Evolutionary conservation across 495 filamentous ascomycete species (phyloP).

Genomic region (Tuber borchii): DNA sequence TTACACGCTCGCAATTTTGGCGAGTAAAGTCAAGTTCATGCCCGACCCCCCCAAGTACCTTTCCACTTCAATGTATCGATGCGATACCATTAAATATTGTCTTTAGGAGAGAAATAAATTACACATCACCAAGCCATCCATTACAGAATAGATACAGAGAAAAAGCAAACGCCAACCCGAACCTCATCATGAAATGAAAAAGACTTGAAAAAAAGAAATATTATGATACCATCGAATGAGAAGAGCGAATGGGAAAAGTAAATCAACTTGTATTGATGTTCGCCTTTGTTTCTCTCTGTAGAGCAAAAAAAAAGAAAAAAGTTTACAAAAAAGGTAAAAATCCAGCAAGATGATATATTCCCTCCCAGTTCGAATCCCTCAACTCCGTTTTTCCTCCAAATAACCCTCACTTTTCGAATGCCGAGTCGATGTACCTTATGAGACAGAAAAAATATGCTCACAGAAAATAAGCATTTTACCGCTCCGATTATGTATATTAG

Average conservation of each 20-base stretch:
- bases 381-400: neutral
- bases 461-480: neutral
- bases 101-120: neutral
- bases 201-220: neutral
- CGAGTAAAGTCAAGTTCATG: neutral
- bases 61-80: neutral
- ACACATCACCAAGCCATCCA: neutral
- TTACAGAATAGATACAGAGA: neutral
- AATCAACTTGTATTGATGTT: constrained; percentile 1
- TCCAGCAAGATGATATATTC: neutral
- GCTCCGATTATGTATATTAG: neutral
- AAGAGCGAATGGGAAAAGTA: neutral
- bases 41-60: neutral
- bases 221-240: neutral
- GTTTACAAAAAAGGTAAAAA: neutral
- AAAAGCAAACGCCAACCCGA: constrained; percentile 4
- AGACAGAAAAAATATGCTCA: neutral
- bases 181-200: neutral
- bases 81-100: neutral
- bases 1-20: neutral
- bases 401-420: constrained; percentile 7
- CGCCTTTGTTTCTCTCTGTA: neutral
- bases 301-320: neutral
- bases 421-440: neutral
- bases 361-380: neutral